phyloP scores from a whole-genome alignment of 2,329 filamentous ascomycete species.

The Colletotrichum coccodes region DNA sequence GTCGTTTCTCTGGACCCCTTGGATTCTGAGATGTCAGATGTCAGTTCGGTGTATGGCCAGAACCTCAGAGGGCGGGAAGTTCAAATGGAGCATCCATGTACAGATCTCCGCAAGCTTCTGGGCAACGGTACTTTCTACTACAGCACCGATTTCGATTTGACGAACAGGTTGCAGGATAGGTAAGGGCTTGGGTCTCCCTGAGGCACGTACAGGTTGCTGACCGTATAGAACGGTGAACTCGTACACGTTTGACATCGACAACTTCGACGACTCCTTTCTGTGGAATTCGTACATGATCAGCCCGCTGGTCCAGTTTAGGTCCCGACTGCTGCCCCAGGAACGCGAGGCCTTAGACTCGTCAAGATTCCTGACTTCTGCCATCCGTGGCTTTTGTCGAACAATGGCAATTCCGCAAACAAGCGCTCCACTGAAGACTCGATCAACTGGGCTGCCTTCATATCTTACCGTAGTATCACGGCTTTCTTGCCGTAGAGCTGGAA shows the following conservation, averaged over 20 bases:
- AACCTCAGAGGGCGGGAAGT: constrained; percentile 73
- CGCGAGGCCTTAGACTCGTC: constrained; percentile 85
- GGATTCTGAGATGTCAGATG: constrained; percentile 60
- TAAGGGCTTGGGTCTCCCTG: constrained; percentile 46
- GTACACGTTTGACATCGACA: constrained; percentile 87
- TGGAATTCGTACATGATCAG: constrained; percentile 99
- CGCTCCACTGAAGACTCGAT: constrained; percentile 74
- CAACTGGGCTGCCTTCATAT: constrained; percentile 80
- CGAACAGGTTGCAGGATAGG: constrained; percentile 91
- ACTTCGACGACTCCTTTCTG: constrained; percentile 89
- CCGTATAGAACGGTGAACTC: constrained; percentile 74
- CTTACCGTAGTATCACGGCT: constrained; percentile 92
- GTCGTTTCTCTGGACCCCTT: constrained; percentile 67
- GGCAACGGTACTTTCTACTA: constrained; percentile 97
- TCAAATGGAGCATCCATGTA: constrained; percentile 85
- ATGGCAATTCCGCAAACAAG: constrained; percentile 83
- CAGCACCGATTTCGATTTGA: constrained; percentile 97
- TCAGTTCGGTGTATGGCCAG: constrained; percentile 58
- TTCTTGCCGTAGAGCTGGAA: constrained; percentile 91
- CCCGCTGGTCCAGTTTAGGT: constrained; percentile 89
- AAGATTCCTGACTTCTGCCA: constrained; percentile 90
- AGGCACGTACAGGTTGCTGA: constrained; percentile 29
- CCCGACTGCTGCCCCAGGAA: constrained; percentile 79
- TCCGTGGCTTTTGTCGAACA: constrained; percentile 90
- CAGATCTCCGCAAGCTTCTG: constrained; percentile 90